Base-by-base conservation (phyloP, 768 basidiomycete genomes). In the Lentinus brumalis region DNA sequence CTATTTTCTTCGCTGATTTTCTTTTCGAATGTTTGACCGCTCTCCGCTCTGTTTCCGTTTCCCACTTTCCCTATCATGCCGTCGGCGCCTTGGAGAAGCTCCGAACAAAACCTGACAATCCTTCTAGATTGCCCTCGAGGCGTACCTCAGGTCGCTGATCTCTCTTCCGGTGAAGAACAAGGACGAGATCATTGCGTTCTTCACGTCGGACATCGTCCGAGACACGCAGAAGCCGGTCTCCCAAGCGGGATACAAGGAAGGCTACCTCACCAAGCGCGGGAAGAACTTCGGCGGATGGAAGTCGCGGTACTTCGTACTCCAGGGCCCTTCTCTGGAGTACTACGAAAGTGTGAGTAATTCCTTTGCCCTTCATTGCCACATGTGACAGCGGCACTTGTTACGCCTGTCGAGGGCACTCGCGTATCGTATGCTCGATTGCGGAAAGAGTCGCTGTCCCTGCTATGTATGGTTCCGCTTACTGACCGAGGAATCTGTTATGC, bases 251-350 rank as follows among this genome's bases (percentile, higher is more conserved):
- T 87, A 95, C 77, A 97, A 96, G 75, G 93, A 96, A 74, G 96
- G 96, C 15, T 96, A 96, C 72, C 78, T 97, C 39, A 98, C 96
- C 18, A 98, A 98, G 77, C 83, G 94, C 59, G 96, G 96, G 21
- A 94, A 98, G 79, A 97, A 94, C 70, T 98, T 98, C 75, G 97
- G 97, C 47, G 95, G 96, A 2, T 96, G 94, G 96, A 96, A 96
- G 71, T 94, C 94, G 29, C 83, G 97, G 45, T 99, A 88, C 75
- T 98, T 98, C 69, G 94, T 98, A 8, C 80, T 98, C 29, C 89
- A 93, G 73, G 94, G 96, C 0, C 88, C 93, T 3, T 83, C 90
- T 1, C 80, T 98, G 53, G 93, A 96, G 70, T 99, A 98, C 74
- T 99, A 92, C 68, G 97, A 98, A 76, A 88, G 86, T 69, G 96